phyloP scores from a whole-genome alignment of 805 yeast genomes.

The Wickerhamiella shivajii region DNA sequence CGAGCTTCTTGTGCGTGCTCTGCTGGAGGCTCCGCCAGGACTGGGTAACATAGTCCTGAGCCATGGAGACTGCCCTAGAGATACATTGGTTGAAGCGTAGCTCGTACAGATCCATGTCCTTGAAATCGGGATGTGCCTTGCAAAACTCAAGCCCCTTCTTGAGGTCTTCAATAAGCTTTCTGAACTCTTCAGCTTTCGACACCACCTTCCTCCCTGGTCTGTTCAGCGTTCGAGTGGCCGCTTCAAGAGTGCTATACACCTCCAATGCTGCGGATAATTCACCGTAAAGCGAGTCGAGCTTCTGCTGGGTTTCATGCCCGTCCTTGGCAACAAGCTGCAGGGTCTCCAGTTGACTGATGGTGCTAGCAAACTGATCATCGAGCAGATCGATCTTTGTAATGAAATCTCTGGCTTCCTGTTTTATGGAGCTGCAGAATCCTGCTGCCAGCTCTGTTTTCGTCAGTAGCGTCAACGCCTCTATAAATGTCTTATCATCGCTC shows the following conservation, averaged over 20 bases:
- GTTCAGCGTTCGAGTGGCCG: slow-evolving; percentile 52
- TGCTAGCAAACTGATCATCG: slow-evolving; percentile 38
- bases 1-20: slow-evolving; percentile 7
- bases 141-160: slow-evolving; percentile 56
- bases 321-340: slow-evolving; percentile 44
- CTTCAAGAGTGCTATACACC: slow-evolving; percentile 57
- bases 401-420: no score
- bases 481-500: no score
- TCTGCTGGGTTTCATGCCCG: slow-evolving; percentile 34
- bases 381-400: slow-evolving; percentile 40
- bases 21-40: slow-evolving; percentile 20
- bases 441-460: no score
- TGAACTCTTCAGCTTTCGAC: slow-evolving; percentile 37
- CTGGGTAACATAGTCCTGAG: slow-evolving; percentile 41
- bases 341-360: slow-evolving; percentile 45
- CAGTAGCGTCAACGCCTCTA: no score
- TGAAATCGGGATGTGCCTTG: slow-evolving; percentile 40
- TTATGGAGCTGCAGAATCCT: no score
- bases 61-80: slow-evolving; percentile 63
- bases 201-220: slow-evolving; percentile 59
- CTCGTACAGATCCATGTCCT: slow-evolving; percentile 53
- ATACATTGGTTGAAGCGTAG: slow-evolving; percentile 70
- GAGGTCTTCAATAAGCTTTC: slow-evolving; percentile 37
- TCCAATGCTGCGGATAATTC: slow-evolving; percentile 37
- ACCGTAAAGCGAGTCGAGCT: slow-evolving; percentile 29